Evolutionary conservation across 1,284 basidiomycete genomes (phyloP), one percentile per base, ranked within the genome.

Genomic region (Ganoderma lingzhi): DNA sequence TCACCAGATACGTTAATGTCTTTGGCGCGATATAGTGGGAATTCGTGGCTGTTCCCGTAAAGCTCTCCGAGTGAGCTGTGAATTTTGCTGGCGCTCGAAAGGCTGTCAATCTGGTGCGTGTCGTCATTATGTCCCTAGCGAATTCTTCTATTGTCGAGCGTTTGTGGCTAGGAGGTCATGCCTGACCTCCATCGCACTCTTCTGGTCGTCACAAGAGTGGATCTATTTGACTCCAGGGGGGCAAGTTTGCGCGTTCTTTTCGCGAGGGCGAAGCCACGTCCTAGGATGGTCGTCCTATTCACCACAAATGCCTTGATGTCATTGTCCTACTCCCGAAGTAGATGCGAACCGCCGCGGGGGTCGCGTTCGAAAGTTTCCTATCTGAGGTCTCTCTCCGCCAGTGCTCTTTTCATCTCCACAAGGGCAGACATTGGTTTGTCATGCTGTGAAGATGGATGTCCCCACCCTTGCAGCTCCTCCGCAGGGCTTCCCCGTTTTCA

Each of bases 281-380:
- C 56, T 23, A 59, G 56, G 56, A 39, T 30, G 6, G 56, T 59
- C 12, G 19, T 39, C 56, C 37, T 59, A 17, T 39, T 59, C 35
- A 59, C 56, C 35, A 59, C 56, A 59, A 39, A 59, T 59, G 56
- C 17, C 37, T 37, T 39, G 56, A 35, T 48, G 37, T 58, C n/a
- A 35, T 35, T 63, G 30, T 45, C 55, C n/a, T 37, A 53, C 71
- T 70, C 65, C 67, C 66, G 72, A 67, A 70, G 56, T 41, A 14
- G 28, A 32, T 48, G 44, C 60, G 64, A 56, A 55, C 8, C 56
- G 42, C 62, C 68, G 65, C 66, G 71, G 64, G 63, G 44, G 67
- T 58, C 45, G 67, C 66, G 64, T 59, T 61, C 51, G 37, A 37
- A 32, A 66, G 51, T 58, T 71, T 66, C 72, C 72, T 70, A 66